Evolutionary conservation across 2,329 filamentous ascomycete species (phyloP).

Genomic region (Ceratocystis harringtonii): DNA sequence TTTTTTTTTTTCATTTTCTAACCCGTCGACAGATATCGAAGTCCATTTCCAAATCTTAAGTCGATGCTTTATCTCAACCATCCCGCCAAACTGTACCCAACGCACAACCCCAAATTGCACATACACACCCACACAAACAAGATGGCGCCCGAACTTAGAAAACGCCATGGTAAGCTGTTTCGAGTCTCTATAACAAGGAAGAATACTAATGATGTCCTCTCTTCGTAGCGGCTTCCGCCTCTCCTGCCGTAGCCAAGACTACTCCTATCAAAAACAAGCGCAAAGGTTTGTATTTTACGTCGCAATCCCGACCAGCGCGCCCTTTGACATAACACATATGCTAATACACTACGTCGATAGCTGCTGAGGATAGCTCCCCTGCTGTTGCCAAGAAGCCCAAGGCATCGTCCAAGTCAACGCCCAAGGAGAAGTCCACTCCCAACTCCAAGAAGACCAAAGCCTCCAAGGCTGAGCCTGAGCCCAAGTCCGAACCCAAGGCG

Average conservation of each 20-base stretch:
- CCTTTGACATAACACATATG: background rate
- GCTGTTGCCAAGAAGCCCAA: slow-evolving; percentile 33
- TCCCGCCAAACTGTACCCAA: slow-evolving; percentile 14
- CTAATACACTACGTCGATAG: slow-evolving; percentile 21
- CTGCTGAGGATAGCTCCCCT: slow-evolving; percentile 32
- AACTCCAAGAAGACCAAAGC: slow-evolving; percentile 8
- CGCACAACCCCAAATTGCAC: slow-evolving; percentile 16
- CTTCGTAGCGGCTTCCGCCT: slow-evolving; percentile 8
- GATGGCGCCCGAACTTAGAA: slow-evolving; percentile 35
- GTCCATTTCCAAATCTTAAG: slow-evolving; percentile 3
- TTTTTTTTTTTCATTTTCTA: slow-evolving; percentile 22
- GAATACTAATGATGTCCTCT: slow-evolving; percentile 5
- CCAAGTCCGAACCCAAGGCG: slow-evolving; percentile 2
- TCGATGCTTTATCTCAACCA: background rate
- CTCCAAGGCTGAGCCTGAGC: background rate
- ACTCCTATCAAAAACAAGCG: slow-evolving; percentile 21
- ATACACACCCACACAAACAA: slow-evolving; percentile 16
- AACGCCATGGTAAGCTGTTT: slow-evolving; percentile 23
- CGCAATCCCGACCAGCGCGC: background rate
- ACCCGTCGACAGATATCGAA: slow-evolving; percentile 9
- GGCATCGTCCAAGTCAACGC: slow-evolving; percentile 27
- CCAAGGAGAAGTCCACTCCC: slow-evolving; percentile 19
- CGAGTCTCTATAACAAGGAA: background rate
- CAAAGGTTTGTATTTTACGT: slow-evolving; percentile 24
- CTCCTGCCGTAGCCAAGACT: slow-evolving; percentile 16